A percentile compares a stretch with the other conserved stretches of the same genome.
Evolutionary conservation across 768 basidiomycete species (phyloP).

Genomic region (Dendrothele bispora): DNA sequence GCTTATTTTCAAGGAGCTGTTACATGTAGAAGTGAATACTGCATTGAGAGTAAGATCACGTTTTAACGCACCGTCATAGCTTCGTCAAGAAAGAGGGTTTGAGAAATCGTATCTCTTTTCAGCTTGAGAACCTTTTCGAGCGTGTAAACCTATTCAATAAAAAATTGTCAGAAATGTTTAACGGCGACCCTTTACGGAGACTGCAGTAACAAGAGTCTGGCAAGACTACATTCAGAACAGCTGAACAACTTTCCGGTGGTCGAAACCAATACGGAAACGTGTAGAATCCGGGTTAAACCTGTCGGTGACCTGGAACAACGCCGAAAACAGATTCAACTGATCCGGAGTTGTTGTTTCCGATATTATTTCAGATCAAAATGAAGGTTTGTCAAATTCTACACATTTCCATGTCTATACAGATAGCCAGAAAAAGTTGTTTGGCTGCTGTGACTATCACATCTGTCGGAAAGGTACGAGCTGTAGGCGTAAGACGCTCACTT

Average conservation of each 20-base stretch:
- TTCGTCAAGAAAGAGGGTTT: constrained; percentile 84
- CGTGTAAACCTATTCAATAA: constrained; percentile 84
- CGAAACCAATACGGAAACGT: too few relatives aligned
- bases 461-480: too few relatives aligned
- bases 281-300: too few relatives aligned
- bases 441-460: too few relatives aligned
- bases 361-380: too few relatives aligned
- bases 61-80: constrained; percentile 75
- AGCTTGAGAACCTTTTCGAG: constrained; percentile 91
- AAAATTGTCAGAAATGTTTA: not conserved
- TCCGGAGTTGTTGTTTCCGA: too few relatives aligned
- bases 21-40: not conserved
- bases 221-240: not conserved
- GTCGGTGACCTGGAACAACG: too few relatives aligned
- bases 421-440: too few relatives aligned
- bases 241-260: too few relatives aligned
- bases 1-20: constrained; percentile 86
- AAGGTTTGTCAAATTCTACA: too few relatives aligned
- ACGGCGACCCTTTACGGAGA: not conserved
- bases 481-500: constrained; percentile 49
- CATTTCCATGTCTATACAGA: too few relatives aligned
- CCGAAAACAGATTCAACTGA: too few relatives aligned
- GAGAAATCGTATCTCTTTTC: constrained; percentile 81
- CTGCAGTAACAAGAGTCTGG: not conserved
- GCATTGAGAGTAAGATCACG: not conserved